Conservation (phyloP, 768 basidiomycete genomes). For the Lentinula guzmanii region DNA sequence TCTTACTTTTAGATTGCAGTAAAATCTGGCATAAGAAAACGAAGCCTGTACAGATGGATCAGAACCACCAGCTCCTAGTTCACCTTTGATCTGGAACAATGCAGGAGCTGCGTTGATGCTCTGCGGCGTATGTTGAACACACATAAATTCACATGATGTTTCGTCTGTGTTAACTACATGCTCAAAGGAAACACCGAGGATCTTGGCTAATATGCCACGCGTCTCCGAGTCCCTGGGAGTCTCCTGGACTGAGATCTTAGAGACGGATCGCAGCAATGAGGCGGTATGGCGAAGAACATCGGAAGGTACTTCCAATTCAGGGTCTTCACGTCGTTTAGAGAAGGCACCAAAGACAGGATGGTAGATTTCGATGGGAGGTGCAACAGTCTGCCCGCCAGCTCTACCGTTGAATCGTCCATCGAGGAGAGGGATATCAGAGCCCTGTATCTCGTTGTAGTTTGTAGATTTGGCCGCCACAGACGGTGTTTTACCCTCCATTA, state of each 20-base stretch:
- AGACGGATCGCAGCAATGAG: constrained; percentile 1
- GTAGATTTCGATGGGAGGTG: constrained; percentile 8
- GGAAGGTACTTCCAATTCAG: not conserved
- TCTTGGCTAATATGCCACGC: not conserved
- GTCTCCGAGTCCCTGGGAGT: not conserved
- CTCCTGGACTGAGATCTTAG: constrained; percentile 4
- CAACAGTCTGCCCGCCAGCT: not conserved
- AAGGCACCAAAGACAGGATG: constrained; percentile 15
- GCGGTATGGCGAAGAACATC: not conserved
- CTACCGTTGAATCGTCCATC: constrained; percentile 5
- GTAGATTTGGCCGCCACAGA: constrained; percentile 9
- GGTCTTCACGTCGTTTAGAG: constrained; percentile 10
- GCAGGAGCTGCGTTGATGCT: not conserved
- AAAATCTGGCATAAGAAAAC: constrained; percentile 14
- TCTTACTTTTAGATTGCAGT: not conserved
- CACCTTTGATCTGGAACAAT: constrained; percentile 9
- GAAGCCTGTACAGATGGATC: constrained; percentile 17
- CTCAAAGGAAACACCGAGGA: not conserved
- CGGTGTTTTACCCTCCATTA: not conserved
- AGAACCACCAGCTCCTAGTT: constrained; percentile 12
- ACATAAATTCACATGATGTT: not conserved
- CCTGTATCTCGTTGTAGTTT: constrained; percentile 7
- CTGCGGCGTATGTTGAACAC: not conserved
- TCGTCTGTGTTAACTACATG: not conserved
- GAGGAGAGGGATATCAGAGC: not conserved